Conservation (phyloP, 140 eudicot species). For the Senecio squalidus region DNA sequence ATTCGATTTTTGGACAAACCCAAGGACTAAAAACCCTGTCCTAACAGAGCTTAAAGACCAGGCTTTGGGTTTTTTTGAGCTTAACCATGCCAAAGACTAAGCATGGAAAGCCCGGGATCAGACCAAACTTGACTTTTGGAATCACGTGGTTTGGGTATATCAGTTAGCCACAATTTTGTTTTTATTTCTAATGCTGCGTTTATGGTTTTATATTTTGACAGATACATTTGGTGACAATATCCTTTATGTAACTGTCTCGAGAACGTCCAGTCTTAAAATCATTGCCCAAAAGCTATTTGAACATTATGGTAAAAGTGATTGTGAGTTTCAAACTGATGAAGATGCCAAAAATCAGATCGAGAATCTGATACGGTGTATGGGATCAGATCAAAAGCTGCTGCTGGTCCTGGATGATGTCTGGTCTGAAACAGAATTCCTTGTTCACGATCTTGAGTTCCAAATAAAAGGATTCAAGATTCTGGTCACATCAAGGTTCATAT, state of each 20-base stretch:
- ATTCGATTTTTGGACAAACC: no score
- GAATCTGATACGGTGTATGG: slow-evolving; percentile 7
- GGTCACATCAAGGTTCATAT: slow-evolving; percentile 30
- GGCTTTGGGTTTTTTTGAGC: no score
- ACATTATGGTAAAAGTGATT: neutral
- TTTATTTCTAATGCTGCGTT: neutral
- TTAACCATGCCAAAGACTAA: no score
- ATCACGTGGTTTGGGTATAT: no score
- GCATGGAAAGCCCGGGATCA: no score
- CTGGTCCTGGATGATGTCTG: slow-evolving; percentile 41
- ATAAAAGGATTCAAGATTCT: slow-evolving; percentile 24
- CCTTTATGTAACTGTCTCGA: slow-evolving; percentile 27
- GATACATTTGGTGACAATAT: slow-evolving; percentile 20
- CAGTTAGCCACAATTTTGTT: no score
- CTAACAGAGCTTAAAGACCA: no score
- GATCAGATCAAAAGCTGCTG: slow-evolving; percentile 12
- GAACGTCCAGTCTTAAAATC: slow-evolving; percentile 5
- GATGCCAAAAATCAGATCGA: slow-evolving; percentile 25
- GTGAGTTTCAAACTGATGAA: slow-evolving; percentile 15
- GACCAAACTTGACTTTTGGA: no score
- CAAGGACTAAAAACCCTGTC: no score
- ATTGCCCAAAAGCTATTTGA: slow-evolving; percentile 11
- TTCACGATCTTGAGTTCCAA: slow-evolving; percentile 12
- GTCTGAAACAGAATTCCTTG: slow-evolving; percentile 21
- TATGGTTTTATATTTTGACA: slow-evolving; percentile 12